phyloP scores from a whole-genome alignment of 192 early-diverging fungal species.

The Coemansia furcata region DNA sequence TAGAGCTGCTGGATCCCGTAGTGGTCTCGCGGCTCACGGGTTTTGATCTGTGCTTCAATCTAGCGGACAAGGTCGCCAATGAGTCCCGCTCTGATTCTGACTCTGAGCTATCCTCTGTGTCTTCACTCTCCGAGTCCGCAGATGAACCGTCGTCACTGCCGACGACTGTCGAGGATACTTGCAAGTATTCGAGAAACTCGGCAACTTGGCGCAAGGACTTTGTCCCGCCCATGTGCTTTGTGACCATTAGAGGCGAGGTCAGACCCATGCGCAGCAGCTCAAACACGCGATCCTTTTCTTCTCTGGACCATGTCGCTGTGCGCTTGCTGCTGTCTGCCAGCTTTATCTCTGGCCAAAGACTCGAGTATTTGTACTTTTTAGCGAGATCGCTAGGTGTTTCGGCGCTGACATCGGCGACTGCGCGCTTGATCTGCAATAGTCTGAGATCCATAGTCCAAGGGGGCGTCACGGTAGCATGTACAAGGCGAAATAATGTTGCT shows the following conservation, averaged over 20 bases:
- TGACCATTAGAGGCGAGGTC: slow-evolving; percentile 11
- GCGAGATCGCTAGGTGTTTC: not conserved
- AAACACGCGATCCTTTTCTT: slow-evolving; percentile 30
- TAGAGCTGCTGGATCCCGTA: not conserved
- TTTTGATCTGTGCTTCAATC: not conserved
- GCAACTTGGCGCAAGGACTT: slow-evolving; percentile 46
- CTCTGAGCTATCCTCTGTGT: not conserved
- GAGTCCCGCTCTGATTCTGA: not conserved
- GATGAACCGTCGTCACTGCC: not conserved
- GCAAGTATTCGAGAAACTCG: slow-evolving; percentile 32
- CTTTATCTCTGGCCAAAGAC: not conserved
- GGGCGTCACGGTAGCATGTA: not conserved
- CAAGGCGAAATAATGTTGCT: not conserved
- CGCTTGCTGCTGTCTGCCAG: not conserved
- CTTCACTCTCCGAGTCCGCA: not conserved
- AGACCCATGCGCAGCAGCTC: slow-evolving; percentile 18
- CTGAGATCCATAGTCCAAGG: not conserved
- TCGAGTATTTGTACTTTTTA: not conserved
- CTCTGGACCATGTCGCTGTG: slow-evolving; percentile 21
- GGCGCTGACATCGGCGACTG: not conserved
- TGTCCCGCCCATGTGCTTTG: slow-evolving; percentile 20
- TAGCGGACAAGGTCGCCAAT: not conserved
- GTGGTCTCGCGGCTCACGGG: not conserved
- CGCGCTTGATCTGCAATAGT: slow-evolving; percentile 2
- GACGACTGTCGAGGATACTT: slow-evolving; percentile 22